Base-by-base conservation (phyloP, 176 grass and related monocot species). In the Cocos nucifera region DNA sequence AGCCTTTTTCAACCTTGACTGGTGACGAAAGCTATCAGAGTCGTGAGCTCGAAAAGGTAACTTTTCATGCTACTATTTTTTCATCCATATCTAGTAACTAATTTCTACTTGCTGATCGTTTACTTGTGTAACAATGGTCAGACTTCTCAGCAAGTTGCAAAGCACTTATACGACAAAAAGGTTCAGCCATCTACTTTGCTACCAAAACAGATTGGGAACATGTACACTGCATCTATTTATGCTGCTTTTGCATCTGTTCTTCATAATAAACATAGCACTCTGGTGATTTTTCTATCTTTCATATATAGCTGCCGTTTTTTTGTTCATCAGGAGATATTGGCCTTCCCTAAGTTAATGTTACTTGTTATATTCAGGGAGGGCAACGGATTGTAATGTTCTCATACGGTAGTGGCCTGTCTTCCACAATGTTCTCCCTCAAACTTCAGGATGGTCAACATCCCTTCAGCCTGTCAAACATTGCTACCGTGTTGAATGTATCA, bases 321-420 rank as follows among this genome's bases (percentile, higher is more conserved):
- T 49, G 35, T 53, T 44, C 35, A 14, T 12, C 9, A 12, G 35
- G 35, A 3, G 8, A 0, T 44, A 44, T 44, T 44, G 10, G 35
- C 35, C 35, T 44, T 44, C 35, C 35, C 64, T 75, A 19, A n/a
- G 15, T 74, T 74, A 64, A 51, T 53, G 54, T 51, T 76, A 49
- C 70, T 32, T 29, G 20, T 10, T 22, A 17, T 56, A 22, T 68
- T n/a, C 50, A 98, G 94, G 56, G 17, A 3, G 85, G 85, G 15
- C 81, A 92, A 35, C 78, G 88, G 70, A 78, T 98, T 83, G 56
- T 98, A 51, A 98, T 98, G 94, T 98, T 98, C 77, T 98, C 94
- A 79, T 98, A 98, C 6, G 94, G 94, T 9, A 98, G 94, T 77
- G 93, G 93, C 19, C 78, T 92, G 65, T 85, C 93, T 22, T 90